Evolutionary conservation across 2,329 filamentous ascomycete species (phyloP).

Genomic region (Coniochaeta sp.): DNA sequence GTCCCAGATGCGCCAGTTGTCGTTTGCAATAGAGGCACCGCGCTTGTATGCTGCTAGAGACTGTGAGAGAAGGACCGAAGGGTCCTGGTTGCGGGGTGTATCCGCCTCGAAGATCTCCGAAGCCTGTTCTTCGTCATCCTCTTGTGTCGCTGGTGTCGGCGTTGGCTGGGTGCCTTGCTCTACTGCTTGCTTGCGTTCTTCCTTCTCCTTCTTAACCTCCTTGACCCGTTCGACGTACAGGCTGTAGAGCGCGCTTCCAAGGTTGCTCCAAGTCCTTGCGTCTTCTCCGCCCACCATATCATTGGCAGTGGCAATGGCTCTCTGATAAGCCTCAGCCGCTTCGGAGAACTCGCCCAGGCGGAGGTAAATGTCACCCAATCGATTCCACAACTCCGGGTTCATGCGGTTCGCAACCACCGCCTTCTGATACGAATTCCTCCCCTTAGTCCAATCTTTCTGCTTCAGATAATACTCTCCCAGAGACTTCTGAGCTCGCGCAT

Average conservation of each 20-base stretch:
- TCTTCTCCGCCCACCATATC: constrained; percentile 71
- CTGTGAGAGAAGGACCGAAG: constrained; percentile 59
- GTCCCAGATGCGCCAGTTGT: constrained; percentile 92
- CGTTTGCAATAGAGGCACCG: constrained; percentile 73
- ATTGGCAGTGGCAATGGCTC: constrained; percentile 61
- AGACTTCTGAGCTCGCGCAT: constrained; percentile 79
- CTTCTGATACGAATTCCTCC: constrained; percentile 69
- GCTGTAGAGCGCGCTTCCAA: constrained; percentile 75
- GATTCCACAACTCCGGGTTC: constrained; percentile 80
- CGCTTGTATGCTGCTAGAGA: constrained; percentile 81
- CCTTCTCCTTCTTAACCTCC: constrained; percentile 22
- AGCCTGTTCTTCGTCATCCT: constrained; percentile 20
- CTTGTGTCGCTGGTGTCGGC: constrained; percentile 14
- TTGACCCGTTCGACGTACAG: constrained; percentile 50
- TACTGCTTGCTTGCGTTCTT: constrained; percentile 10
- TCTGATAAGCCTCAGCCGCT: constrained; percentile 75
- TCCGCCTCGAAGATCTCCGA: constrained; percentile 7
- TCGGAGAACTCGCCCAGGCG: constrained; percentile 69
- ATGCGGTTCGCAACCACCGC: constrained; percentile 75
- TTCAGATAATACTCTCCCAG: constrained; percentile 73
- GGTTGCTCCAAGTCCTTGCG: constrained; percentile 89
- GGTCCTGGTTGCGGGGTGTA: constrained; percentile 30
- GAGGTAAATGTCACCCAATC: constrained; percentile 80
- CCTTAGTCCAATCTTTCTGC: constrained; percentile 57
- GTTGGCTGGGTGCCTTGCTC: constrained; percentile 23